Evolutionary conservation across 495 filamentous ascomycete genomes (phyloP).

Genomic region (Penicillium samsonianum): DNA sequence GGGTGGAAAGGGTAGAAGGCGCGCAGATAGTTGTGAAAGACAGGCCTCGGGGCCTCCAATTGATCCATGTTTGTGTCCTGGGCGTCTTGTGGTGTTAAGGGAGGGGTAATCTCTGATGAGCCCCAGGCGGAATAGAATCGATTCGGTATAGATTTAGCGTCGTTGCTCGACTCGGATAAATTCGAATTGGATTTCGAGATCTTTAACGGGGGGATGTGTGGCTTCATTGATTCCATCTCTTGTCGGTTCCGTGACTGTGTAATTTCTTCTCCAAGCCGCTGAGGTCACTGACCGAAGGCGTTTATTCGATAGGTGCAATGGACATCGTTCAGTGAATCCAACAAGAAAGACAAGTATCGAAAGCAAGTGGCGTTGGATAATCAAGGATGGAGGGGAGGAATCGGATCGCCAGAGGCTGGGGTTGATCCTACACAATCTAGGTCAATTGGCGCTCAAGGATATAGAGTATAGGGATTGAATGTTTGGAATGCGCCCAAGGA

Average conservation of each 20-base stretch:
- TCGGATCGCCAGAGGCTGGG: conserved; percentile 30
- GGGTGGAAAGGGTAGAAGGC: conserved; percentile 96
- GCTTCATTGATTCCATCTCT: conserved; percentile 45
- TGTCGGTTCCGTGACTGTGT: conserved; percentile 15
- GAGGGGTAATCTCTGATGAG: conserved; percentile 65
- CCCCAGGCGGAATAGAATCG: conserved; percentile 34
- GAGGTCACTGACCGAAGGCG: conserved; percentile 38
- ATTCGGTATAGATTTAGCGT: conserved; percentile 19
- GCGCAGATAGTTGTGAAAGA: conserved; percentile 93
- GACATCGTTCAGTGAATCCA: conserved; percentile 32
- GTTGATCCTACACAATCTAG: conserved; percentile 30
- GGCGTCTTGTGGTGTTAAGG: conserved; percentile 67
- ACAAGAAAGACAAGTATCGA: conserved; percentile 12
- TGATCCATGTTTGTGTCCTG: conserved; percentile 52
- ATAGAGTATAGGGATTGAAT: conserved; percentile 18
- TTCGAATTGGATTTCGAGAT: conserved; percentile 64
- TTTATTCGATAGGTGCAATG: conserved; percentile 36
- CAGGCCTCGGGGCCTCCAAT: conserved; percentile 51
- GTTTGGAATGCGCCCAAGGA: conserved; percentile 37
- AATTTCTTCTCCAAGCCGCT: conserved; percentile 18
- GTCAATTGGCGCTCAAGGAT: conserved; percentile 29
- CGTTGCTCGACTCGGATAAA: conserved; percentile 40
- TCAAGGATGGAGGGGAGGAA: conserved; percentile 18
- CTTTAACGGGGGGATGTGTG: conserved; percentile 70
- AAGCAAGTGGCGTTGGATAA: conserved; percentile 15